Evolutionary conservation across 371 early-diverging fungal species (phyloP).

Genomic region (Mucor plumbeus): DNA sequence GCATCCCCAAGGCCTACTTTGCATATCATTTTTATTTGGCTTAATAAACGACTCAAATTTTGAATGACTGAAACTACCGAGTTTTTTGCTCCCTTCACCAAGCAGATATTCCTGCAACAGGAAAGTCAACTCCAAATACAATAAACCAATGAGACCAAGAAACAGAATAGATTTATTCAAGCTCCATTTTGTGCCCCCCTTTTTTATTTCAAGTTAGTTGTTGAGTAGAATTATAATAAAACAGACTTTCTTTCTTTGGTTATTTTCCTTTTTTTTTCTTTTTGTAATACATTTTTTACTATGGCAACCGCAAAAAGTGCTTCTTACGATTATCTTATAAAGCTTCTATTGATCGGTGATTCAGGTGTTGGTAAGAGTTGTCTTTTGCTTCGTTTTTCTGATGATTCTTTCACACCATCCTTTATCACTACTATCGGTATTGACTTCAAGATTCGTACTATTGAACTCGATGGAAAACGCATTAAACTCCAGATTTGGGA

Average conservation of each 20-base stretch:
- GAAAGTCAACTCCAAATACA: not conserved
- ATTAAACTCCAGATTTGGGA: constrained; percentile 99
- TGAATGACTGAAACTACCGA: no score
- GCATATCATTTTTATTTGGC: no score
- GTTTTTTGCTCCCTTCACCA: not conserved
- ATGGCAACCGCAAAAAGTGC: constrained; percentile 87
- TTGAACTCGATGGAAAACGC: constrained; percentile 97
- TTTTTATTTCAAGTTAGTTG: not conserved
- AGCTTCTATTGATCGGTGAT: constrained; percentile 99
- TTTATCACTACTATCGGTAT: constrained; percentile 99
- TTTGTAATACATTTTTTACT: not conserved
- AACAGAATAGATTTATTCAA: not conserved
- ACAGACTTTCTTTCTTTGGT: not conserved
- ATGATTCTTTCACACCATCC: constrained; percentile 98
- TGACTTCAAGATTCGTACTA: constrained; percentile 99
- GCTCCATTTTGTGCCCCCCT: constrained; percentile 1
- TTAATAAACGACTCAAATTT: no score
- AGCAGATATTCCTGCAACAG: not conserved
- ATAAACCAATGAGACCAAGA: not conserved
- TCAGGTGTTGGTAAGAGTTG: constrained; percentile 99
- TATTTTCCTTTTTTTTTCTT: not conserved
- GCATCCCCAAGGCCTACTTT: no score
- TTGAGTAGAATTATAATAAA: not conserved
- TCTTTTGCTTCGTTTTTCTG: constrained; percentile 94
- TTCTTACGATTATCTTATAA: constrained; percentile 98